Conservation (phyloP, 1,284 basidiomycete genomes). For the Moesziomyces aphidis region DNA sequence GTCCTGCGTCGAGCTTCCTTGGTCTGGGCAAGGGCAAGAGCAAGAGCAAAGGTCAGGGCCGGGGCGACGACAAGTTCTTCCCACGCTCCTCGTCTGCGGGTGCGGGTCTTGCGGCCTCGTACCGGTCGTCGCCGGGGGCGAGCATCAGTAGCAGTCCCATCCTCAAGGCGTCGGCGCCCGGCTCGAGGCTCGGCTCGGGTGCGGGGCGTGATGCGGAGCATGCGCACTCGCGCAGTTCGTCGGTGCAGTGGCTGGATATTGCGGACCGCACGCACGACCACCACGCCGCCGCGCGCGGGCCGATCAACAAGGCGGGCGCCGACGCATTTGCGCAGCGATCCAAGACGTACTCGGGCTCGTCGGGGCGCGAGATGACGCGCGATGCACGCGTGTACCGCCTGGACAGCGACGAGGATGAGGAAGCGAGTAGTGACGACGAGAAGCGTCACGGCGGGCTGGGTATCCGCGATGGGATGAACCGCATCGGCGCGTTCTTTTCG, state of each 20-base stretch:
- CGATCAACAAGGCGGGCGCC: conserved; percentile 29
- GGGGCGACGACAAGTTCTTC: conserved; percentile 37
- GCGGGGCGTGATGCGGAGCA: conserved; percentile 3
- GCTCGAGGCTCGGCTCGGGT: conserved; percentile 10
- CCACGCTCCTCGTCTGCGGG: conserved; percentile 45
- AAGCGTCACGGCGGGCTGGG: conserved; percentile 23
- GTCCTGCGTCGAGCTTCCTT: conserved; percentile 25
- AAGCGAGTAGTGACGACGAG: conserved; percentile 16
- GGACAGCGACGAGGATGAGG: conserved; percentile 16
- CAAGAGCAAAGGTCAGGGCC: conserved; percentile 18
- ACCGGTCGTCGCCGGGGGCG: conserved; percentile 9
- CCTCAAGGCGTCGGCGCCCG: conserved; percentile 18
- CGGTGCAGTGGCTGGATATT: conserved; percentile 54
- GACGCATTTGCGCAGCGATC: conserved; percentile 26
- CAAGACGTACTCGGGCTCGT: conserved; percentile 18
- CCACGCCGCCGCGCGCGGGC: not conserved
- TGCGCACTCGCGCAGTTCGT: conserved; percentile 16
- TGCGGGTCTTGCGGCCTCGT: conserved; percentile 29
- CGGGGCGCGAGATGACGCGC: conserved; percentile 23
- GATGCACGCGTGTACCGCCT: conserved; percentile 21
- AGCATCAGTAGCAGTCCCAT: conserved; percentile 17
- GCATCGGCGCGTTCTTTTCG: conserved; percentile 38
- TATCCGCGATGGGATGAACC: conserved; percentile 31
- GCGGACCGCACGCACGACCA: conserved; percentile 30
- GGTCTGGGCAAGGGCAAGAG: conserved; percentile 4